phyloP scores from a whole-genome alignment of 2,329 filamentous ascomycete species.

The Aspergillus neotritici region DNA sequence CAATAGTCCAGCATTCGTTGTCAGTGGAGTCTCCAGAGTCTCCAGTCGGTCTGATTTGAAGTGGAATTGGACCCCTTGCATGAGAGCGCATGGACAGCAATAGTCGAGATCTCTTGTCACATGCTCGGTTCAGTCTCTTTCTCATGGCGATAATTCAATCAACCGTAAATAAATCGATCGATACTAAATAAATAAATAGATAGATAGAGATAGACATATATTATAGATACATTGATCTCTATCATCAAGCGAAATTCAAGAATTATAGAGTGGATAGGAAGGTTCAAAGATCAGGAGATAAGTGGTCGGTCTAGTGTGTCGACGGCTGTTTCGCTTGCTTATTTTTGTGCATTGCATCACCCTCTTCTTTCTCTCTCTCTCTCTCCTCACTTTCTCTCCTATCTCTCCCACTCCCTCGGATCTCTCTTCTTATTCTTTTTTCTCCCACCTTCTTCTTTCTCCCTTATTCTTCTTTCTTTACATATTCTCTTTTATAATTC shows the following conservation, averaged over 20 bases:
- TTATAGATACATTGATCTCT: no score
- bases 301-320: neutral
- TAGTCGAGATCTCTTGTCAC: no score
- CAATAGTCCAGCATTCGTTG: no score
- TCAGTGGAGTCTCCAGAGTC: neutral
- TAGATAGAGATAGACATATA: no score
- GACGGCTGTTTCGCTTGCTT: no score
- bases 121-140: no score
- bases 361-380: slow-evolving; percentile 8
- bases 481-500: slow-evolving; percentile 2
- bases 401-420: slow-evolving; percentile 7
- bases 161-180: no score
- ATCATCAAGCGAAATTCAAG: no score
- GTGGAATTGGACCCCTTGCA: no score
- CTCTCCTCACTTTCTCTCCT: slow-evolving; percentile 12
- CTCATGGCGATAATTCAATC: no score
- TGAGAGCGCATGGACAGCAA: no score
- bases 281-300: neutral
- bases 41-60: neutral
- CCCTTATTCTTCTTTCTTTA: slow-evolving; percentile 5
- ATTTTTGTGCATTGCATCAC: slow-evolving; percentile 13
- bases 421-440: slow-evolving; percentile 6
- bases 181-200: no score
- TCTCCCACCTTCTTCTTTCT: slow-evolving; percentile 5
- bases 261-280: neutral